These are phyloP conservation scores for Aspergillus cavernicola DNA, from an alignment of 495 filamentous ascomycete genomes.

Conservation along the genomic window DNA sequence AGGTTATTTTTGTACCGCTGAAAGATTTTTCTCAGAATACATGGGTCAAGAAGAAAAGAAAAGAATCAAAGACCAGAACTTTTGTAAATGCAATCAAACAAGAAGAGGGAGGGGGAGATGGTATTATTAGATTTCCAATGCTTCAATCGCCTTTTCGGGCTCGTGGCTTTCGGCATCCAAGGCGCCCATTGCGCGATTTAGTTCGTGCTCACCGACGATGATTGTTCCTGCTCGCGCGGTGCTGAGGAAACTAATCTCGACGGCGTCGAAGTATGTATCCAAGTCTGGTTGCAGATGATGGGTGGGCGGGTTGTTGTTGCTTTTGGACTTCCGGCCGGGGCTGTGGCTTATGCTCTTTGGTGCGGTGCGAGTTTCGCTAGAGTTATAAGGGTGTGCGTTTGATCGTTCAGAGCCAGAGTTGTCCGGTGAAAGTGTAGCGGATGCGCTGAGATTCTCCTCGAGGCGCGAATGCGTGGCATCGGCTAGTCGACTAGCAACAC, in stretches of 20 bases:
- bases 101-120: neutral
- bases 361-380: constrained; percentile 10
- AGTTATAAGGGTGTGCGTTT: constrained; percentile 15
- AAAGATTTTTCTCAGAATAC: constrained; percentile 8
- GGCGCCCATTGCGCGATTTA: constrained; percentile 66
- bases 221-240: constrained; percentile 90
- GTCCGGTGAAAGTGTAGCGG: constrained; percentile 8
- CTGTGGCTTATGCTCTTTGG: constrained; percentile 12
- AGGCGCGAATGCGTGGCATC: constrained; percentile 38
- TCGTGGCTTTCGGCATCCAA: constrained; percentile 47
- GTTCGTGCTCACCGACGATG: constrained; percentile 71
- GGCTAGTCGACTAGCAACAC: constrained; percentile 77
- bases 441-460: constrained; percentile 13
- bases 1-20: neutral
- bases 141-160: constrained; percentile 15
- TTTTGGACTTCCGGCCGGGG: constrained; percentile 10
- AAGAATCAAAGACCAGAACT: neutral
- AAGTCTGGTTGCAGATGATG: constrained; percentile 39
- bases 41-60: neutral
- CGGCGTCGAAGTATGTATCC: constrained; percentile 47
- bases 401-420: constrained; percentile 14
- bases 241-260: constrained; percentile 89
- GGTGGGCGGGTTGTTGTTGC: constrained; percentile 14
- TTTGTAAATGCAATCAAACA: neutral
- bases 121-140: constrained; percentile 12